Percentiles rank a stretch among this genome's conserved stretches.
Evolutionary conservation across 352 stramenopile genomes (phyloP).

Genomic region (Phytophthora multivora): DNA sequence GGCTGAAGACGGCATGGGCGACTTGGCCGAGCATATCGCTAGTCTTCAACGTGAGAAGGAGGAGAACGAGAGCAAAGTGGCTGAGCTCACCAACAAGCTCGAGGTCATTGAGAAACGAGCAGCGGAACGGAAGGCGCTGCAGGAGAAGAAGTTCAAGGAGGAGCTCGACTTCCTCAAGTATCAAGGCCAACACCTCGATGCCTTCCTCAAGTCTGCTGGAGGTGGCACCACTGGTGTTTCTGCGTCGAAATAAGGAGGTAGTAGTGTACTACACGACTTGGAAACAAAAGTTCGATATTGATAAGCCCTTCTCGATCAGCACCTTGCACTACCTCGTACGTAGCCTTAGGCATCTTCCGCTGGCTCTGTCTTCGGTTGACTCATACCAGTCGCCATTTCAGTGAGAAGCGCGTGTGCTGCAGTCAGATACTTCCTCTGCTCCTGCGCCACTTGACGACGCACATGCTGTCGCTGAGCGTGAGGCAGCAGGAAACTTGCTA

Average conservation of each 20-base stretch:
- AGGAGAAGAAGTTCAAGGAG: slow-evolving; percentile 95
- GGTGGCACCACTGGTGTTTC: slow-evolving; percentile 42
- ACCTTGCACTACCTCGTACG: no score
- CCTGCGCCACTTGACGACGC: slow-evolving; percentile 53
- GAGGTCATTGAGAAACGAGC: slow-evolving; percentile 94
- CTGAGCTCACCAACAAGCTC: slow-evolving; percentile 91
- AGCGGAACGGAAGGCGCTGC: slow-evolving; percentile 84
- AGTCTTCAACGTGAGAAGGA: slow-evolving; percentile 63
- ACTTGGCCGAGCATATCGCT: slow-evolving; percentile 73
- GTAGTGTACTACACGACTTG: neutral
- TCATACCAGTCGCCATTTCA: slow-evolving; percentile 39
- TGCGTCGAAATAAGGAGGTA: slow-evolving; percentile 16
- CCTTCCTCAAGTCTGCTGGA: slow-evolving; percentile 91
- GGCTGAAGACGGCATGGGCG: slow-evolving; percentile 92
- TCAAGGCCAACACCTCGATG: slow-evolving; percentile 94
- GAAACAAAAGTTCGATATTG: slow-evolving; percentile 4
- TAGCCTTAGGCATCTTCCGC: slow-evolving; percentile 6
- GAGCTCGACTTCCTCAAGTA: slow-evolving; percentile 96
- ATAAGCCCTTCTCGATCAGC: neutral
- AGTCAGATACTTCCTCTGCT: slow-evolving; percentile 73
- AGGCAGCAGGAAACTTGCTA: slow-evolving; percentile 82
- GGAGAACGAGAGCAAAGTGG: slow-evolving; percentile 81
- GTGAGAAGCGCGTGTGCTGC: slow-evolving; percentile 65
- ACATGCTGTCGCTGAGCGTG: slow-evolving; percentile 75
- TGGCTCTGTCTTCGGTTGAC: slow-evolving; percentile 6